These are phyloP conservation scores for Carex arenaria DNA, from an alignment of 202 grass and related monocot species.

Conservation along the genomic window DNA sequence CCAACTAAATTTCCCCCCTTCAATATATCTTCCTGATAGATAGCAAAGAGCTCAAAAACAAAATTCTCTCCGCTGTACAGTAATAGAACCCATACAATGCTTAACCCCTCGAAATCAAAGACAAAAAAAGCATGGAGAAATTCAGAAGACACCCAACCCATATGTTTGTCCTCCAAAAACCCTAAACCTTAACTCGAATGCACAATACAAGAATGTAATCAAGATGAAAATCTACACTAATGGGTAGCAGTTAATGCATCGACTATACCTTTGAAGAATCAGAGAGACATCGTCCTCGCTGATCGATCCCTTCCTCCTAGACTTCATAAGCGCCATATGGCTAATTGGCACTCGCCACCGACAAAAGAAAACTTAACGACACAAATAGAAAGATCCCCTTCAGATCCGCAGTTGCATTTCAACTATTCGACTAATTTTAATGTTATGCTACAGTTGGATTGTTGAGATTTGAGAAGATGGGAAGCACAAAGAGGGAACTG, in stretches of 20 bases:
- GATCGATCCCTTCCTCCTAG: slow-evolving; percentile 48
- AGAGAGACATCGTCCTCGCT: slow-evolving; percentile 76
- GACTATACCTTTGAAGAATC: slow-evolving; percentile 62
- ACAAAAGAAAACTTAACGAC: slow-evolving; percentile 12
- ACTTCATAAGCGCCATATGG: not conserved
- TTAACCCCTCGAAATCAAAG: not conserved
- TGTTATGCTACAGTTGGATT: not conserved
- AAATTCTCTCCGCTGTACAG: not conserved
- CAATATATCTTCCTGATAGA: not conserved
- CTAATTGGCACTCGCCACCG: slow-evolving; percentile 17
- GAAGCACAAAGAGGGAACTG: not conserved
- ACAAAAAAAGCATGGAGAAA: not conserved
- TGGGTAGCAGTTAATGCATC: not conserved
- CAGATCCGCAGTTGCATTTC: not conserved
- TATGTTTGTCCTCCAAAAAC: not conserved
- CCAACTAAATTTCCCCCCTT: not conserved
- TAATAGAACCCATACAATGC: not conserved
- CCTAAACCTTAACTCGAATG: slow-evolving; percentile 41
- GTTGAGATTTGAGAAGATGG: not conserved
- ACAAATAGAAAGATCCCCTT: not conserved
- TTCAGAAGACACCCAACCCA: not conserved
- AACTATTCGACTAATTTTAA: not conserved
- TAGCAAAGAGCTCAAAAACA: not conserved
- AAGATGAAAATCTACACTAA: not conserved
- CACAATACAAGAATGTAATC: not conserved